These are phyloP conservation scores for Allomyces javanicus DNA, from an alignment of 192 early-diverging fungal species.

Conservation along the genomic window DNA sequence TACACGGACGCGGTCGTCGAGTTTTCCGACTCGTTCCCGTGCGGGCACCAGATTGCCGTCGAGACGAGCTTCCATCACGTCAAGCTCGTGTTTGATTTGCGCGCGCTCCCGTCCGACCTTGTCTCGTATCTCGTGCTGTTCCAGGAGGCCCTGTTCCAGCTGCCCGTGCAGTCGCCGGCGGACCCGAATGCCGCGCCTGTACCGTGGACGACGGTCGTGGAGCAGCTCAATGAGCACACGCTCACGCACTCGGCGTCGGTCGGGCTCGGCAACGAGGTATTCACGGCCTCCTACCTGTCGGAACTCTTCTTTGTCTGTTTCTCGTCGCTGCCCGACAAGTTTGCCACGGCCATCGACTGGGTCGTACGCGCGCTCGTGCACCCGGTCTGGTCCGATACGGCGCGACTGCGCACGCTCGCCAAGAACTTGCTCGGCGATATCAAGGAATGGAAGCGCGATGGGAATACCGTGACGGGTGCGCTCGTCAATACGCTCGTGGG, in stretches of 20 bases:
- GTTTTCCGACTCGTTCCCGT: constrained; percentile 19
- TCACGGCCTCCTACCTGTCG: constrained; percentile 24
- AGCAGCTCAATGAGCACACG: constrained; percentile 24
- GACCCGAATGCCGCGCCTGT: neutral
- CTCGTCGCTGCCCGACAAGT: constrained; percentile 13
- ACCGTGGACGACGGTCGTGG: neutral
- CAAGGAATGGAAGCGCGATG: constrained; percentile 44
- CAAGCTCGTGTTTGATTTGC: constrained; percentile 30
- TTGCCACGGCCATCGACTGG: constrained; percentile 18
- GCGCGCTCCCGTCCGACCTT: constrained; percentile 29
- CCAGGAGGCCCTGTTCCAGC: constrained; percentile 52
- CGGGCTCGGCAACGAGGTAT: constrained; percentile 21
- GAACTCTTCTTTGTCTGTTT: constrained; percentile 37
- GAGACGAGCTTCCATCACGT: constrained; percentile 46
- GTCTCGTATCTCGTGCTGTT: constrained; percentile 53
- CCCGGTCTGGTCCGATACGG: constrained; percentile 35
- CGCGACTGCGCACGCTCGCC: constrained; percentile 42
- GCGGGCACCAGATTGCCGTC: constrained; percentile 36
- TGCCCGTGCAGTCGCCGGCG: constrained; percentile 25
- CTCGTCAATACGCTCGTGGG: constrained; percentile 5
- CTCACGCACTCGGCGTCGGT: constrained; percentile 19
- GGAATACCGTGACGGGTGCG: constrained; percentile 25
- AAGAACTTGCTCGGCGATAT: constrained; percentile 53
- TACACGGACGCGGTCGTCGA: constrained; percentile 1
- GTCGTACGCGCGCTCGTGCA: constrained; percentile 36